These are phyloP conservation scores for Linnemannia hyalina DNA, from an alignment of 192 early-diverging fungal species.

Conservation along the genomic window DNA sequence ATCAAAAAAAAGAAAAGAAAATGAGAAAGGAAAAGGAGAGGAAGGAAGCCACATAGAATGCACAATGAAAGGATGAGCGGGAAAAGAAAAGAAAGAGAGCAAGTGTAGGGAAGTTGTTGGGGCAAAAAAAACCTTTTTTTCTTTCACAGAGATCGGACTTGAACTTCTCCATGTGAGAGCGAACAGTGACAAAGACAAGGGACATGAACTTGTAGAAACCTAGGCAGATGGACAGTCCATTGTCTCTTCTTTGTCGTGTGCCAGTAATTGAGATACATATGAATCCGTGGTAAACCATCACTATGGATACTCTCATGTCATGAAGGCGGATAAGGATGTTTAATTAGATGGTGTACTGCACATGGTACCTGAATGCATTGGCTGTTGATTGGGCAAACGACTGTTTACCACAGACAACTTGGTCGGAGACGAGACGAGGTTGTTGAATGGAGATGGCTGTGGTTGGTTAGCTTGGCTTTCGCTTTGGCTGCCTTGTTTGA, in stretches of 20 bases:
- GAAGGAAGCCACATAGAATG: background rate
- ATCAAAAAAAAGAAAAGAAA: background rate
- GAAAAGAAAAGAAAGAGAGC: slow-evolving; percentile 1
- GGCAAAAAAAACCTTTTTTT: slow-evolving; percentile 5
- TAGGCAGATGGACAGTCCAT: background rate
- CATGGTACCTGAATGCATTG: background rate
- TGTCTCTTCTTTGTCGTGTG: background rate
- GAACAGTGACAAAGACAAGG: background rate
- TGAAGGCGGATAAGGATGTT: background rate
- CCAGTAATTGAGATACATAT: no score
- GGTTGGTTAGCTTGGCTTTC: background rate
- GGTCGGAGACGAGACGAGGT: background rate
- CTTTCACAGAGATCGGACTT: background rate
- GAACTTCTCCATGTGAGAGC: slow-evolving; percentile 37
- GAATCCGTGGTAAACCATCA: background rate
- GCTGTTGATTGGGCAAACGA: background rate
- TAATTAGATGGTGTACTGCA: background rate
- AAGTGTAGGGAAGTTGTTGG: slow-evolving; percentile 26
- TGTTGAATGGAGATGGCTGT: background rate
- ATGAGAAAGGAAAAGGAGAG: background rate
- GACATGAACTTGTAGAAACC: no score
- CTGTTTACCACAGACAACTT: background rate
- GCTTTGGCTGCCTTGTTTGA: background rate
- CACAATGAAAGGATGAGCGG: slow-evolving; percentile 14
- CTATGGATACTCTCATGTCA: background rate